Conservation (phyloP, 1,284 basidiomycete genomes). For the Trichosporon faecale region DNA sequence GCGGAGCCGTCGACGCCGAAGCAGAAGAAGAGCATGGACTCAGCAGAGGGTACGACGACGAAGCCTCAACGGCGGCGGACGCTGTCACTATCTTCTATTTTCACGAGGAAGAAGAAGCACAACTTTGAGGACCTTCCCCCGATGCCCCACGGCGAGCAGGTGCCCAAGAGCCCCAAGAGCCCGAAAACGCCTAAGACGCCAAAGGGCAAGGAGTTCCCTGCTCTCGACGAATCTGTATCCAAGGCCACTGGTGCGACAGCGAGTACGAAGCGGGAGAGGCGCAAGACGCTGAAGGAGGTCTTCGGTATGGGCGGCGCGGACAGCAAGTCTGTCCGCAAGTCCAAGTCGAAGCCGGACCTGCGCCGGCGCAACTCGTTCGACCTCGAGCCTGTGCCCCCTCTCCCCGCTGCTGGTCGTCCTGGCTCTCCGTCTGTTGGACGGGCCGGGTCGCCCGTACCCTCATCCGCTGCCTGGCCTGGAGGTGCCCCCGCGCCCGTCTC, state of each 20-base stretch:
- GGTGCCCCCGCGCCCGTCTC: neutral
- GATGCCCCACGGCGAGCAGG: neutral
- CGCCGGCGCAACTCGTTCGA: conserved; percentile 5
- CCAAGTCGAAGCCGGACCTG: conserved; percentile 24
- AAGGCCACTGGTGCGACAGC: neutral
- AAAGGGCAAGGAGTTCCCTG: conserved; percentile 4
- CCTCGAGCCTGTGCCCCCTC: conserved; percentile 12
- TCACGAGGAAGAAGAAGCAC: conserved; percentile 18
- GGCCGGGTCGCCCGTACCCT: neutral
- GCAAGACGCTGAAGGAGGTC: conserved; percentile 24
- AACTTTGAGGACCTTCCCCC: conserved; percentile 14
- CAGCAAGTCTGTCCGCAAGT: conserved; percentile 17
- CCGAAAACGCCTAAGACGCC: conserved; percentile 10
- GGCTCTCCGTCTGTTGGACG: neutral
- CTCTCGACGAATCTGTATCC: neutral
- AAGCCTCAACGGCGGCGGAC: conserved; percentile 17
- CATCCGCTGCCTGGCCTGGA: conserved; percentile 5
- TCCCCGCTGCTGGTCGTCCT: conserved; percentile 6
- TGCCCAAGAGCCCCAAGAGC: neutral
- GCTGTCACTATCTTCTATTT: conserved; percentile 19
- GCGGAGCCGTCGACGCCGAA: conserved; percentile 13
- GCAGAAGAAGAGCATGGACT: conserved; percentile 2
- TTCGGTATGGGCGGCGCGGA: conserved; percentile 12
- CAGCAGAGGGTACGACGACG: neutral
- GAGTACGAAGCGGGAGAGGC: conserved; percentile 11